Evolutionary conservation across 306 rosid genomes (phyloP), one percentile per base, ranked within the genome.

Genomic region (Fragaria iinumae): DNA sequence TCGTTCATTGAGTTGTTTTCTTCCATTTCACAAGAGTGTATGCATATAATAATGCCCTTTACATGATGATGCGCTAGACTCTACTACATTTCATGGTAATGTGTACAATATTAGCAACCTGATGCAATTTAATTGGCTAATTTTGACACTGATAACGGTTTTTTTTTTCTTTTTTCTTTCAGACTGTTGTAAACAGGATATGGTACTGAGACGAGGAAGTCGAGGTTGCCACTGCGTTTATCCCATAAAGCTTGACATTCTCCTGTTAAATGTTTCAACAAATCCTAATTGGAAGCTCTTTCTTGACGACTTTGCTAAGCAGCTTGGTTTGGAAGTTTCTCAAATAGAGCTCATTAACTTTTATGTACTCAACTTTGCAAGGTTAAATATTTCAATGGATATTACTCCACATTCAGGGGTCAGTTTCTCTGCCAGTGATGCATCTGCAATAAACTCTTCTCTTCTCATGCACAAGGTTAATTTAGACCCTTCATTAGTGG

Each of bases 171-270:
- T 38, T 38, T 38, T 71, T 83, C n/a, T 71, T 74, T 84, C 89
- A 95, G 99, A 89, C 85, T 95, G 97, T 82, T 95, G 99, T 84
- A 82, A 82, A 76, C 86, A 82, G 70, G 89, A 84, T 85, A 92
- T 81, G 97, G 96, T 92, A 75, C 76, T 85, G 83, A 89, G 82
- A 73, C 88, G 89, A 67, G 97, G 86, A 70, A 89, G 88, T 83
- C 84, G 36, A 63, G 76, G 74, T 63, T 95, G 97, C 80, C 89
- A 87, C 65, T 95, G 99, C 71, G 97, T 87, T 55, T 95, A 92
- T 91, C 99, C 99, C 55, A 82, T 92, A 83, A 92, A 89, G 87
- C 86, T 95, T 78, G 99, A 95, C 79, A 90, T 95, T 74, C 96
- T 92, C 41, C 97, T 95, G 64, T 78, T 92, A 81, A 95, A 95